Evolutionary conservation across 1,139 yeast genomes (phyloP).

Genomic region (Hemisphaericaspora xylofermentans): DNA sequence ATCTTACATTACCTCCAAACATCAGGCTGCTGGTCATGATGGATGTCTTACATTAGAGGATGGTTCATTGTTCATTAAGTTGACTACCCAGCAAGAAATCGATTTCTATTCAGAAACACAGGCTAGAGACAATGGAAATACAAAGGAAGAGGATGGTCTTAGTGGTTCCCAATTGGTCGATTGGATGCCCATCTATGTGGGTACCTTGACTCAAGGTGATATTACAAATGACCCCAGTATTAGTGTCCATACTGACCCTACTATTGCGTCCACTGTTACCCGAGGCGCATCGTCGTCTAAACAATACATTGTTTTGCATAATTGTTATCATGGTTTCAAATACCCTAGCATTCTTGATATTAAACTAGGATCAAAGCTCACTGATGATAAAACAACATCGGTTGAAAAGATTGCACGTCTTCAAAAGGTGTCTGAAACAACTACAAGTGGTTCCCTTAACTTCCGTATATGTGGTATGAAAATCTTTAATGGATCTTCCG

Average conservation of each 20-base stretch:
- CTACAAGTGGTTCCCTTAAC: constrained; percentile 78
- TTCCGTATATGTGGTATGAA: constrained; percentile 91
- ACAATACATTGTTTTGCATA: constrained; percentile 67
- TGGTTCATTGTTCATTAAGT: constrained; percentile 73
- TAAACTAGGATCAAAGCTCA: constrained; percentile 71
- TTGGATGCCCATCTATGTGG: constrained; percentile 53
- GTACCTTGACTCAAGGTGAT: constrained; percentile 36
- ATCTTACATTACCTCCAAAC: constrained; percentile 23
- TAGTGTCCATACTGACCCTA: not conserved
- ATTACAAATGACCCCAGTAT: not conserved
- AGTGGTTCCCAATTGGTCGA: constrained; percentile 43
- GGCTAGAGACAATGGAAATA: constrained; percentile 11
- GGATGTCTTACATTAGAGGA: constrained; percentile 61
- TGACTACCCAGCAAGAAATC: constrained; percentile 61
- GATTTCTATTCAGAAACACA: constrained; percentile 59
- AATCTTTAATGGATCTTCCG: constrained; percentile 29
- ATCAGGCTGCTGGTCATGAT: constrained; percentile 87
- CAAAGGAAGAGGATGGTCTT: constrained; percentile 13
- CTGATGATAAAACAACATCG: constrained; percentile 57
- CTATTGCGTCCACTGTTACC: not conserved
- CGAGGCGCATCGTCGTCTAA: constrained; percentile 1
- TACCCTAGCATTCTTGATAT: constrained; percentile 79
- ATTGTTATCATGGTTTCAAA: constrained; percentile 58
- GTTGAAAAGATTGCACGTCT: constrained; percentile 63
- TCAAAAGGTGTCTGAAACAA: constrained; percentile 57